These are phyloP conservation scores for Magnolia changhungtana DNA, from an alignment of 164 flowering plant species.

Conservation along the genomic window DNA sequence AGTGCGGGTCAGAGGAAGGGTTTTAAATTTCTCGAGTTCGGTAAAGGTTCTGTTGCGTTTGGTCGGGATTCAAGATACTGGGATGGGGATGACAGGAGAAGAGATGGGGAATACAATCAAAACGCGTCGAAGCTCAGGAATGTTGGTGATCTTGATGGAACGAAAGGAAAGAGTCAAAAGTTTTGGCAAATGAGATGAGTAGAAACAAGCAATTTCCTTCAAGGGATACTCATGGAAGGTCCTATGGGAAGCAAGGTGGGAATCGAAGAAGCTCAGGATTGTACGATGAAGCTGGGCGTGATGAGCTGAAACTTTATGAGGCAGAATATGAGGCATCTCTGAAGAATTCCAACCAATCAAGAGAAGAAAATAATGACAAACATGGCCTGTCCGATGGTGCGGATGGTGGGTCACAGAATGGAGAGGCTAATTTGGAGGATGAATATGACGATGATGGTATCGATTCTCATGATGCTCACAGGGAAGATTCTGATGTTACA, in stretches of 20 bases:
- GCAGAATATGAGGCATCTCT: slow-evolving; percentile 80
- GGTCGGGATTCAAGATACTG: slow-evolving; percentile 92
- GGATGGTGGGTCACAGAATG: slow-evolving; percentile 17
- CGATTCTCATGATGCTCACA: slow-evolving; percentile 53
- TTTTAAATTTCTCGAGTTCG: slow-evolving; percentile 60
- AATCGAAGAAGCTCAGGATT: slow-evolving; percentile 44
- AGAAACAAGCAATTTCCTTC: slow-evolving; percentile 10
- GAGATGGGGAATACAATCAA: slow-evolving; percentile 83
- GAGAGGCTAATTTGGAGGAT: slow-evolving; percentile 25
- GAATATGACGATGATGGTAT: slow-evolving; percentile 74
- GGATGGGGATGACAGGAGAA: slow-evolving; percentile 93
- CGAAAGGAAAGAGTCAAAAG: neutral
- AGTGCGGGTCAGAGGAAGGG: slow-evolving; percentile 54
- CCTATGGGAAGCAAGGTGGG: slow-evolving; percentile 9
- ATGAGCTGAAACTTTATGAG: slow-evolving; percentile 82
- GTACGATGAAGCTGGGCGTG: slow-evolving; percentile 95
- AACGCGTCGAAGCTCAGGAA: slow-evolving; percentile 36
- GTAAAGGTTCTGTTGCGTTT: slow-evolving; percentile 56
- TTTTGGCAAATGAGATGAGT: neutral
- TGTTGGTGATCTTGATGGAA: slow-evolving; percentile 15
- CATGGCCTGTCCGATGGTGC: neutral
- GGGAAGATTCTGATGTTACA: slow-evolving; percentile 41
- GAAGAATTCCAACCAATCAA: neutral
- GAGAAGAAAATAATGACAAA: neutral
- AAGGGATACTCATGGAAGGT: neutral